phyloP scores from a whole-genome alignment of 2,329 filamentous ascomycete species.

The Scorias spongiosa region DNA sequence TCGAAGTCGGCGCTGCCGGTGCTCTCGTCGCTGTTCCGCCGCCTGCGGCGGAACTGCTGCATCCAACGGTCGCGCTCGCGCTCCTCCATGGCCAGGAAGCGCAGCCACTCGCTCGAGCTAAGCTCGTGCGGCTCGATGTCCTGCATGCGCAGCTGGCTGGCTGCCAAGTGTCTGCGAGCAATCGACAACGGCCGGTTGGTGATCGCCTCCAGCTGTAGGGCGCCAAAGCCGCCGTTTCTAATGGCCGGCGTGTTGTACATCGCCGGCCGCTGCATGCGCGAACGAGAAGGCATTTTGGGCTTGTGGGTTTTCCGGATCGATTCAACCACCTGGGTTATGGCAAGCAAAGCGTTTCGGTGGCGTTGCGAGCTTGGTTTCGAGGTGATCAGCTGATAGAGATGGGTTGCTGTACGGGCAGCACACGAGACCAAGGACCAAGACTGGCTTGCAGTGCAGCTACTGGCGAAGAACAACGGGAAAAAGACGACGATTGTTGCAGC shows the following conservation, averaged over 20 bases:
- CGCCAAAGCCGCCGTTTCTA: slow-evolving; percentile 19
- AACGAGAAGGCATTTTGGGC: neutral
- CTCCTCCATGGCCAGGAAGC: slow-evolving; percentile 20
- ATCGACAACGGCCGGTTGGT: slow-evolving; percentile 20
- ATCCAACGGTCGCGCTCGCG: slow-evolving; percentile 20
- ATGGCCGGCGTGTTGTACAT: slow-evolving; percentile 22
- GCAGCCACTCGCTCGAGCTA: slow-evolving; percentile 19
- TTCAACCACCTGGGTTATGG: no score
- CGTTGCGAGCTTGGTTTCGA: no score
- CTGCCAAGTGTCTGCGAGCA: slow-evolving; percentile 19
- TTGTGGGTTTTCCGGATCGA: no score
- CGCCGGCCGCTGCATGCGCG: slow-evolving; percentile 7
- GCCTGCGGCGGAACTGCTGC: slow-evolving; percentile 12
- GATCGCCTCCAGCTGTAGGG: slow-evolving; percentile 19
- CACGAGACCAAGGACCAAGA: no score
- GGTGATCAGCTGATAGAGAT: no score
- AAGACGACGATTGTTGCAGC: no score
- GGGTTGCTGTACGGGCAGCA: no score
- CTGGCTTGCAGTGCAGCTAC: no score
- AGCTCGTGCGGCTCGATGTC: slow-evolving; percentile 21
- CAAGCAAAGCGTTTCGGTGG: no score
- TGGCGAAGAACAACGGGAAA: no score
- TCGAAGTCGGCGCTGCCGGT: slow-evolving; percentile 7
- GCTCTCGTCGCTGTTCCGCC: slow-evolving; percentile 13
- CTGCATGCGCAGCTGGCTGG: slow-evolving; percentile 19